Evolutionary conservation across 768 basidiomycete genomes (phyloP), one percentile per base, ranked within the genome.

Genomic region (Botryobasidium botryosum): DNA sequence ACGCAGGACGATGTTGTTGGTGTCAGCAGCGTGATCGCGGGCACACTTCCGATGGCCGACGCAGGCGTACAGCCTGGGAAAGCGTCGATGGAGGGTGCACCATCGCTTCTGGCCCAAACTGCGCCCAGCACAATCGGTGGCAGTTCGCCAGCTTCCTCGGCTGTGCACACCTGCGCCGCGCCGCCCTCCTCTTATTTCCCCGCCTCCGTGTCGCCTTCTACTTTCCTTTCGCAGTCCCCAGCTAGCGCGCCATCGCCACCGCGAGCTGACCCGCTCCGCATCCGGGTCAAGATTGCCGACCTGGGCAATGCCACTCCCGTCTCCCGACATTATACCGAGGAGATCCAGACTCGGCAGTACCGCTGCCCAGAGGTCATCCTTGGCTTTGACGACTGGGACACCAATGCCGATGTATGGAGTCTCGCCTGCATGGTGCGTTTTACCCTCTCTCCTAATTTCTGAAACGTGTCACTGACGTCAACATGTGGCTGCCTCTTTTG

Each of bases 331-430:
- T 94, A 75, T 58, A 92, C 88, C 6, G 88, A 91, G 56, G 88
- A 90, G 57, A 92, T 91, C 52, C 90, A 92, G 63, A 94, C 88
- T n/a, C 74, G 88, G 35, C 88, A 92, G 57, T 94, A 94, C 59
- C 79, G 88, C 50, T 74, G 83, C 23, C 88, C 88, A n/a, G 88
- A 94, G 60, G 88, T 86, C 44, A 88, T 94, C 53, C 64, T 91
- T 15, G 88, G 90, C 15, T 74, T 77, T 44, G 72, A 71, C 28
- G 82, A 85, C 52, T 94, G 88, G 88, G 84, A 78, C 52, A 67
- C 74, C 29, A 74, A 79, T 44, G 86, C 74, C 35, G 88, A 94
- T 61, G 73, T 91, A 18, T 94, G 88, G 88, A 83, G 79, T 53
- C 76, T 86, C 21, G 90, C 84, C 18, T 91, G 87, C 61, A 69